Percentiles rank a stretch among this genome's conserved stretches.
These are phyloP conservation scores for Pseudomonodictys pantanalensis DNA, from an alignment of 495 filamentous ascomycete species.

Conservation along the genomic window DNA sequence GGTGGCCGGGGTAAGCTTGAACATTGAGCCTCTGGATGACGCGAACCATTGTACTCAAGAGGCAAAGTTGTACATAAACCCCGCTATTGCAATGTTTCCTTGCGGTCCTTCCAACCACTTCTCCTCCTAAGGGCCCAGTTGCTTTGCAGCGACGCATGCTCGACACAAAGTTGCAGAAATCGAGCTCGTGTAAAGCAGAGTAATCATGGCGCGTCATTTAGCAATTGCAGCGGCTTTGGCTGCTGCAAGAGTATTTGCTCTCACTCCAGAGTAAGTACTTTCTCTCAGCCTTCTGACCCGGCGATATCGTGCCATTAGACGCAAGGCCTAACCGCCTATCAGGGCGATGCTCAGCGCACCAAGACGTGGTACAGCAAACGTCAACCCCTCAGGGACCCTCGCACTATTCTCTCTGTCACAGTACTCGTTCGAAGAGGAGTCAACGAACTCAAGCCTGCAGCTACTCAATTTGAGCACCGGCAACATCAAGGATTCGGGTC, in stretches of 20 bases:
- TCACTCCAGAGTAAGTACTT: conserved; percentile 23
- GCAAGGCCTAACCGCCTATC: background rate
- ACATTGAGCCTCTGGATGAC: background rate
- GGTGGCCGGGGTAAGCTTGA: background rate
- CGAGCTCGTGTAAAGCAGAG: background rate
- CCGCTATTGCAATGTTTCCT: background rate
- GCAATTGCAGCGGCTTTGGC: conserved; percentile 19
- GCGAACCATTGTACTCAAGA: background rate
- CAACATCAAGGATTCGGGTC: conserved; percentile 39
- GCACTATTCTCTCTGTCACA: conserved; percentile 40
- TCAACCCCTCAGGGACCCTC: conserved; percentile 26
- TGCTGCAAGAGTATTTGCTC: conserved; percentile 17
- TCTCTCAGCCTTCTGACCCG: too few species aligned
- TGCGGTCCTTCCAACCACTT: background rate
- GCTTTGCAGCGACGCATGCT: background rate
- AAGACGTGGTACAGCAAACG: conserved; percentile 8
- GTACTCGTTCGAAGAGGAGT: conserved; percentile 50
- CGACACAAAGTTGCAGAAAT: background rate
- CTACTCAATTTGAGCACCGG: conserved; percentile 46
- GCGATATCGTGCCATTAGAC: background rate
- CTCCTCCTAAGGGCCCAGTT: background rate
- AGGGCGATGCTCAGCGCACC: conserved; percentile 34
- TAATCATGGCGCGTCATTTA: conserved; percentile 20
- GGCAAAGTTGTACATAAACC: background rate
- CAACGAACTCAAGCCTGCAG: conserved; percentile 39